phyloP scores from a whole-genome alignment of 2,329 filamentous ascomycete species.

The Pseudogymnoascus sp. region DNA sequence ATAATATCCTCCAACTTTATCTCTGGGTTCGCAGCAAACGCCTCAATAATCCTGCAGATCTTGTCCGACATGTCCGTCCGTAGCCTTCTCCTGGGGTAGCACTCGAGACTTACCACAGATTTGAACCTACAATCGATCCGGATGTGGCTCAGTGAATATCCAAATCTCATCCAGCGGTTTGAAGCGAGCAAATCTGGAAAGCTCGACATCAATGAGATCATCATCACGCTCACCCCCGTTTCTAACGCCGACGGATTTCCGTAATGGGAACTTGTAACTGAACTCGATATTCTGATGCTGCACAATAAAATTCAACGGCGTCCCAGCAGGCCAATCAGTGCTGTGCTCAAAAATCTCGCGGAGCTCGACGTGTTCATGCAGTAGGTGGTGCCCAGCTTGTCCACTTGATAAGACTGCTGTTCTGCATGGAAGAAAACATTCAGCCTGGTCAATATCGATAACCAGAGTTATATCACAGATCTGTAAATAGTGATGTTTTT shows the following conservation, averaged over 20 bases:
- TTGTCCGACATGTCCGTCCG: background rate
- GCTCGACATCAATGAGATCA: background rate
- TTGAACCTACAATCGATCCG: background rate
- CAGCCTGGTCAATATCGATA: background rate
- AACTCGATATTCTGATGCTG: slow-evolving; percentile 39
- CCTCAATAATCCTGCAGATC: background rate
- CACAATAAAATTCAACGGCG: slow-evolving; percentile 48
- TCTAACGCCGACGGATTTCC: background rate
- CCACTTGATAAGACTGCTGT: background rate
- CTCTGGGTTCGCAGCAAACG: background rate
- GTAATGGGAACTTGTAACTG: background rate
- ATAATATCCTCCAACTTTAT: background rate
- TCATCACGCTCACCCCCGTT: background rate
- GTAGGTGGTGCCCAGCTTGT: slow-evolving; percentile 27
- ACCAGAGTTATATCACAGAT: background rate
- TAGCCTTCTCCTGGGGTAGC: background rate
- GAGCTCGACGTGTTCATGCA: slow-evolving; percentile 36
- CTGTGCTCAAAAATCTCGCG: slow-evolving; percentile 33
- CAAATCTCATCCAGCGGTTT: background rate
- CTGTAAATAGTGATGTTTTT: background rate
- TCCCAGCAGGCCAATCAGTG: slow-evolving; percentile 34
- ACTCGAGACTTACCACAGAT: background rate
- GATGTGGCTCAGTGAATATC: background rate
- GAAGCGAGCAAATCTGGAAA: background rate
- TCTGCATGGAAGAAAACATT: background rate